These are phyloP conservation scores for Nitzschia sp. DNA, from an alignment of 108 stramenopile genomes.

Conservation along the genomic window DNA sequence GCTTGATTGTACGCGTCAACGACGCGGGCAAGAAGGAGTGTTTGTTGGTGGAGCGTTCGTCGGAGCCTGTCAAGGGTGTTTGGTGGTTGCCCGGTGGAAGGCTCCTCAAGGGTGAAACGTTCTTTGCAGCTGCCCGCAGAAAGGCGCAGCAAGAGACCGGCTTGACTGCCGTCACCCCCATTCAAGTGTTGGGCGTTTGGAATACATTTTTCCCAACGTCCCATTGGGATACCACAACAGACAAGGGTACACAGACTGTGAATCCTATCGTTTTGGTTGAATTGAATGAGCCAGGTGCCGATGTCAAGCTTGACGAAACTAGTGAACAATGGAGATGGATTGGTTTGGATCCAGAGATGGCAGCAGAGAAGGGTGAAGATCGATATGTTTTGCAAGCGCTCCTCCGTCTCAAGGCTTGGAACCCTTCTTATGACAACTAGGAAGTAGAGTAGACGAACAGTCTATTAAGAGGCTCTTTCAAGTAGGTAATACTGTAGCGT, in stretches of 20 bases:
- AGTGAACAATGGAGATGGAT: constrained; percentile 59
- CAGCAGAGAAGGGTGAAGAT: constrained; percentile 48
- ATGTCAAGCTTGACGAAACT: constrained; percentile 55
- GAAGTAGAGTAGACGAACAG: background rate
- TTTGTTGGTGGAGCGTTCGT: constrained; percentile 55
- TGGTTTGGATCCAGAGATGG: constrained; percentile 49
- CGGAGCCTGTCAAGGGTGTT: constrained; percentile 67
- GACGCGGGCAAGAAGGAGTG: constrained; percentile 36
- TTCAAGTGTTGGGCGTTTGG: constrained; percentile 66
- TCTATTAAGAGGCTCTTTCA: no score
- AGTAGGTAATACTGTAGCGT: background rate
- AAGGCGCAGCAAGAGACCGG: constrained; percentile 70
- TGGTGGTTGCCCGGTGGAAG: constrained; percentile 81
- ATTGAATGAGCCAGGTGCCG: constrained; percentile 32
- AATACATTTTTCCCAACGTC: constrained; percentile 59
- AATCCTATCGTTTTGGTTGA: constrained; percentile 70
- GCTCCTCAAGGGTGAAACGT: constrained; percentile 72
- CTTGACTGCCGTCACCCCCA: constrained; percentile 41
- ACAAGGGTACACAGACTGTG: constrained; percentile 71
- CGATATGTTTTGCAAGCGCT: constrained; percentile 55
- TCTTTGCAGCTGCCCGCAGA: constrained; percentile 61
- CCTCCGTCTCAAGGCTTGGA: constrained; percentile 51
- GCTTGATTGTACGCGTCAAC: constrained; percentile 50
- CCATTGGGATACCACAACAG: constrained; percentile 53
- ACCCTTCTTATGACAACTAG: constrained; percentile 37